Evolutionary conservation across 2,329 filamentous ascomycete species (phyloP), one percentile per base, ranked within the genome.

Genomic region (Stemphylium lycopersici): DNA sequence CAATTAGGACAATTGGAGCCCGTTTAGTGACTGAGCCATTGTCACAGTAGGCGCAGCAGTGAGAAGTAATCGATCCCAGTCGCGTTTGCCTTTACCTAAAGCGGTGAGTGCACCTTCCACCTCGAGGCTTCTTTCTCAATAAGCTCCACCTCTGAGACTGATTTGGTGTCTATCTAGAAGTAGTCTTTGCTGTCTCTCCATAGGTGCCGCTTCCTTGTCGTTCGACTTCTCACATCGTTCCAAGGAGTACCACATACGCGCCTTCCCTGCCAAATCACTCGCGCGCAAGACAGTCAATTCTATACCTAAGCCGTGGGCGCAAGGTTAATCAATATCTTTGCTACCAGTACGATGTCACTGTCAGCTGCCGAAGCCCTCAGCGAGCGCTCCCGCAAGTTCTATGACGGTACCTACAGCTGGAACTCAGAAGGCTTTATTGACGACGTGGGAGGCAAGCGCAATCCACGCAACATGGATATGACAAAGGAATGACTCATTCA

Each of bases 301-400:
- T 6, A 26, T 26, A 20, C 7, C 24, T 26, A 26, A 6, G 24
- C 24, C 6, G 24, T 26, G 7, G 6, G 7, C 26, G 11, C 2
- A 29, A 11, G 8, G 22, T 11, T 15, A 12, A 51, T 47, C 39
- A 13, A 20, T 16, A 16, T 8, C 5, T 22, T 15, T 12, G 10
- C n/a, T 13, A 32, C 26, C 11, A 11, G 38, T 8, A 6, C 8
- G 7, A 51, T 18, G n/a, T n/a, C 33, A 18, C 15, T 43, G 2
- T 31, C 50, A 7, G 16, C 4, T 12, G 5, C 48, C 48, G 11
- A 56, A 13, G 36, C 49, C 4, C 52, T 71, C n/a, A 63, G 52
- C 10, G 59, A 66, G 37, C 43, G 59, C 34, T 73, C 70, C 4
- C 55, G 47, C 6, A 66, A 64, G 22, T 73, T 73, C 60, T 73